Percentiles rank a stretch among this genome's conserved stretches.
These are phyloP conservation scores for Nidularia pulvinata DNA, from an alignment of 768 basidiomycete genomes.

Conservation along the genomic window DNA sequence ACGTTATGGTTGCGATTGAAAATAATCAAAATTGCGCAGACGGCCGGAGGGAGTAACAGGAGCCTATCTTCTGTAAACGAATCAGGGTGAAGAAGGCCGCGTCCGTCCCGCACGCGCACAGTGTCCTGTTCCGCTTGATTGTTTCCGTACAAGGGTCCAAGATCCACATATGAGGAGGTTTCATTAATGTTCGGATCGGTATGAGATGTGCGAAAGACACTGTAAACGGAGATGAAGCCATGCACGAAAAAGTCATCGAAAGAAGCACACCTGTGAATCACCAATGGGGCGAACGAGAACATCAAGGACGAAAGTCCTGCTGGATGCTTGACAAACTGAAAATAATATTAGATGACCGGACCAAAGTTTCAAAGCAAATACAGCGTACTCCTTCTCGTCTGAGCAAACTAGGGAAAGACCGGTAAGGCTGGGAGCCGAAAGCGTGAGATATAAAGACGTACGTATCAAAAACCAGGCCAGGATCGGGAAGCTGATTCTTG, in stretches of 20 bases:
- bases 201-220: conserved; percentile 85
- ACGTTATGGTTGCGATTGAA: conserved; percentile 93
- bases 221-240: conserved; percentile 20
- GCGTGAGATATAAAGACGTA: conserved; percentile 25
- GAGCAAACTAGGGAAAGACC: conserved; percentile 37
- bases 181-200: conserved; percentile 69
- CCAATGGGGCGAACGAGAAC: conserved; percentile 82
- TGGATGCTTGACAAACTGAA: conserved; percentile 74
- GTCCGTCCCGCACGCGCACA: conserved; percentile 59
- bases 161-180: conserved; percentile 86
- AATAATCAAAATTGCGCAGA: conserved; percentile 75
- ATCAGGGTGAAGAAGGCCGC: conserved; percentile 68
- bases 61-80: conserved; percentile 80
- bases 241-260: background rate
- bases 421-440: background rate
- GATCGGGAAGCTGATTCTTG: conserved; percentile 69
- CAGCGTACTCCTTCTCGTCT: conserved; percentile 68
- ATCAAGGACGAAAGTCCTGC: conserved; percentile 77
- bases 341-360: background rate
- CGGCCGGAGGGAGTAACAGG: conserved; percentile 76
- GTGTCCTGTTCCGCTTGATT: conserved; percentile 58
- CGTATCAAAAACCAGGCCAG: conserved; percentile 82
- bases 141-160: conserved; percentile 82
- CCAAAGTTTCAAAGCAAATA: background rate
- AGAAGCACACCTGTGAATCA: conserved; percentile 70